Evolutionary conservation across 2,329 filamentous ascomycete species (phyloP).

Genomic region (Stachybotrys chlorohalonatus): DNA sequence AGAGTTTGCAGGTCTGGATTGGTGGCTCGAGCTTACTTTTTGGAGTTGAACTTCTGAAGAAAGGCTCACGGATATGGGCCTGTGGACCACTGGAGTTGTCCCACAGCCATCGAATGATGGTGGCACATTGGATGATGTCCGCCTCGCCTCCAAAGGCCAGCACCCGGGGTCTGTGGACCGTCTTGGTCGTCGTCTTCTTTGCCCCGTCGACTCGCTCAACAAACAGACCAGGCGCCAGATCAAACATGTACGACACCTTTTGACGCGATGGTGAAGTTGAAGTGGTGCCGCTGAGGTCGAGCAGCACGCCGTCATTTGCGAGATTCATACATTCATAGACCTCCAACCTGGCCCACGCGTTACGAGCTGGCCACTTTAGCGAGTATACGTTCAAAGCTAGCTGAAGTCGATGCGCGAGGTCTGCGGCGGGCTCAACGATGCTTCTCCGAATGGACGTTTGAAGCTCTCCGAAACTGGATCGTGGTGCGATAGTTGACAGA

Average conservation of each 20-base stretch:
- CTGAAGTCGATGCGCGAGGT: slow-evolving; percentile 26
- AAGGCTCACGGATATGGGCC: slow-evolving; percentile 4
- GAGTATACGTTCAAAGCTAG: slow-evolving; percentile 23
- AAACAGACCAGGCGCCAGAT: slow-evolving; percentile 26
- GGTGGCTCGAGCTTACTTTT: slow-evolving; percentile 17
- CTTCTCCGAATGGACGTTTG: slow-evolving; percentile 20
- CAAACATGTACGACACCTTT: slow-evolving; percentile 24
- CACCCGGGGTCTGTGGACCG: slow-evolving; percentile 23
- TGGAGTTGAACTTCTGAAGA: slow-evolving; percentile 9
- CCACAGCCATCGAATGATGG: slow-evolving; percentile 24
- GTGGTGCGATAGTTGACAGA: slow-evolving; percentile 19
- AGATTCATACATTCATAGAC: slow-evolving; percentile 27
- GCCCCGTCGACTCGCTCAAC: slow-evolving; percentile 24
- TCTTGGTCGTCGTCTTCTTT: slow-evolving; percentile 20
- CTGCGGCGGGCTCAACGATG: slow-evolving; percentile 24
- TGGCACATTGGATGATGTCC: slow-evolving; percentile 17
- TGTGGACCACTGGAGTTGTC: slow-evolving; percentile 14
- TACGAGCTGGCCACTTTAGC: slow-evolving; percentile 27
- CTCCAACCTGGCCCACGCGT: slow-evolving; percentile 23
- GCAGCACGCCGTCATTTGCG: slow-evolving; percentile 17
- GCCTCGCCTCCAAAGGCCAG: slow-evolving; percentile 19
- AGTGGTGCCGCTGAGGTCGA: slow-evolving; percentile 20
- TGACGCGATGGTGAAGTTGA: slow-evolving; percentile 16
- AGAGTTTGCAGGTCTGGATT: slow-evolving; percentile 14
- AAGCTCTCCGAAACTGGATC: slow-evolving; percentile 15